Percentiles rank a stretch among this genome's conserved stretches.
Conservation (phyloP, 192 early-diverging fungal genomes). For the Mortierella alpina region DNA sequence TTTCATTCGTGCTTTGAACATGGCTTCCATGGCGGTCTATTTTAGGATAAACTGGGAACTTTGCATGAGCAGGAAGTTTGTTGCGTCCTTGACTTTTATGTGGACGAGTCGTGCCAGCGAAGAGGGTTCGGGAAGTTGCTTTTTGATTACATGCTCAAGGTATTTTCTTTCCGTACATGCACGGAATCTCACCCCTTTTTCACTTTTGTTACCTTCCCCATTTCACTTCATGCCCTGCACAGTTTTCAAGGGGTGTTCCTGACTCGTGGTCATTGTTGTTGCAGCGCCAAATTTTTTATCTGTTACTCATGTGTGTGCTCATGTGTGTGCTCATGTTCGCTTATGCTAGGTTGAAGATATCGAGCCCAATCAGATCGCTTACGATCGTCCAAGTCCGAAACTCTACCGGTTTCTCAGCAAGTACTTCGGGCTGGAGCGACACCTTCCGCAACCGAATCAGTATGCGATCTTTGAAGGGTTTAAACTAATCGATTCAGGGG, state of each 20-base stretch:
- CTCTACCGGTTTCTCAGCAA: conserved; percentile 48
- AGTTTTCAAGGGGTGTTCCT: background rate
- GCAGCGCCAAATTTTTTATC: background rate
- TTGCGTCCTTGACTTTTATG: conserved; percentile 56
- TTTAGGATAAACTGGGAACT: conserved; percentile 45
- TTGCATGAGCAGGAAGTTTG: conserved; percentile 52
- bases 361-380: conserved; percentile 51
- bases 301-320: conserved; percentile 1
- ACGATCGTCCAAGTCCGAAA: conserved; percentile 54
- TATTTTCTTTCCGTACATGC: conserved; percentile 4
- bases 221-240: no score
- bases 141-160: conserved; percentile 55
- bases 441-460: conserved; percentile 52
- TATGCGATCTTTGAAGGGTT: conserved; percentile 55
- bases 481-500: conserved; percentile 25
- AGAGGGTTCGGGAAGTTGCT: conserved; percentile 49
- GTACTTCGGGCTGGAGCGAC: conserved; percentile 41
- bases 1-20: background rate
- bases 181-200: background rate
- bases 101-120: conserved; percentile 47
- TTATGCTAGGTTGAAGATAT: conserved; percentile 40
- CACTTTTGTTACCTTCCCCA: background rate
- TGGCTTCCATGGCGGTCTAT: background rate
- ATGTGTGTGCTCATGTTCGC: background rate
- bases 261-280: background rate